A percentile compares a stretch with the other conserved stretches of the same genome.
These are phyloP conservation scores for Hypoxylon sp. DNA, from an alignment of 2,329 filamentous ascomycete genomes.

Conservation along the genomic window DNA sequence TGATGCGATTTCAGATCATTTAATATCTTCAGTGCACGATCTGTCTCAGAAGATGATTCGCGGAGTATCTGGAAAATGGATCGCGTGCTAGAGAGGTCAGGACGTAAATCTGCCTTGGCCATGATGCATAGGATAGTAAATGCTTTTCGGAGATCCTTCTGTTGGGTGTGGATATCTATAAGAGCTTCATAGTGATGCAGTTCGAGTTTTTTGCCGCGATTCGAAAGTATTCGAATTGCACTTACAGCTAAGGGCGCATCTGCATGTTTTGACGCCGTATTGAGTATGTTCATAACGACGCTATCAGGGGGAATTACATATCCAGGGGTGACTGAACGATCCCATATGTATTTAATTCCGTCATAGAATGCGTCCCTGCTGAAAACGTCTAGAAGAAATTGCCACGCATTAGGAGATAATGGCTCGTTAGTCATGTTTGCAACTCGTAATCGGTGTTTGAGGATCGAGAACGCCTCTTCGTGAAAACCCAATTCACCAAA, in stretches of 20 bases:
- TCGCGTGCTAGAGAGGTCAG: constrained; percentile 73
- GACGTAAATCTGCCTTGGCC: constrained; percentile 72
- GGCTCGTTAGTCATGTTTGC: constrained; percentile 33
- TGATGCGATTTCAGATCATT: constrained; percentile 64
- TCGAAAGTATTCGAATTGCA: constrained; percentile 76
- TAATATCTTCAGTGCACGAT: constrained; percentile 70
- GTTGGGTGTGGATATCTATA: constrained; percentile 76
- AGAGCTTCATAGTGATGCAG: constrained; percentile 85
- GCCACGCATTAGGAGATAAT: constrained; percentile 64
- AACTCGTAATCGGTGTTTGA: constrained; percentile 69
- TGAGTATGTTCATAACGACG: constrained; percentile 77
- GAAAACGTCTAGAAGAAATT: constrained; percentile 82
- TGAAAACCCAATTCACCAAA: constrained; percentile 81
- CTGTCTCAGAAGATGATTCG: constrained; percentile 61
- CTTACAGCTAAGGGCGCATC: constrained; percentile 79
- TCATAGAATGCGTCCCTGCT: constrained; percentile 74
- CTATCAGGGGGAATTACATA: constrained; percentile 76
- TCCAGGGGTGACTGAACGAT: constrained; percentile 68
- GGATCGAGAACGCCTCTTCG: constrained; percentile 80
- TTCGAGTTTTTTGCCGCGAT: constrained; percentile 70
- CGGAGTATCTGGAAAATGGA: constrained; percentile 72
- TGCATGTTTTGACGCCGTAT: constrained; percentile 77
- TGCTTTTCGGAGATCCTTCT: constrained; percentile 74
- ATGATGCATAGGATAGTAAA: constrained; percentile 82
- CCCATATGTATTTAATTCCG: constrained; percentile 81